Evolutionary conservation across 2,329 filamentous ascomycete species (phyloP), one percentile per base, ranked within the genome.

Genomic region (Penicillium freii): DNA sequence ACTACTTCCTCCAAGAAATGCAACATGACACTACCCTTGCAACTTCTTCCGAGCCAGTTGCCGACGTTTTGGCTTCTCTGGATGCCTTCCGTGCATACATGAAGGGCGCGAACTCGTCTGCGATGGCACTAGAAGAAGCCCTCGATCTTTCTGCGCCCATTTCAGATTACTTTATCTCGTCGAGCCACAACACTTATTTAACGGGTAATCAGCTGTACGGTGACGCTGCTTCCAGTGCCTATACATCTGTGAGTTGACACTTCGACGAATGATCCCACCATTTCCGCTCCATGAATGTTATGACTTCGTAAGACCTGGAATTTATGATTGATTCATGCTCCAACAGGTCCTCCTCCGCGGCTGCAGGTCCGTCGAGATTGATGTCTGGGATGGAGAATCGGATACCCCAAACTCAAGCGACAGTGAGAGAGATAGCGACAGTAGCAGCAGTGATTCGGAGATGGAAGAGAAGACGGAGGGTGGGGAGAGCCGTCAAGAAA

Each of bases 131-230:
- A 8, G 56, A 73, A 23, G 65, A 76, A 31, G 68, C 76, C 61
- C 80, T 84, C 57, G 87, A 92, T 69, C 71, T 86, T 33, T 82
- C 82, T 0, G 84, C 83, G 51, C 89, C 91, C 4, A 81, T 96
- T 57, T 90, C 88, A 46, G 91, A 95, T 71, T 97, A 97, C 77
- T 97, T 91, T 73, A 92, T 97, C 72, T 96, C 88, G 61, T 95
- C 91, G 64, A 96, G 91, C 70, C 92, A 97, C 78, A 97, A 97
- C 72, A 97, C 92, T 0, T 97, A 96, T 72, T 80, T 96, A 42
- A 87, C 87, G 2, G 92, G 92, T 2, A 92, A 96, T 67, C 93
- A 97, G 74, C 81, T 94, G 40, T 87, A 85, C 59, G 91, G 91
- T 46, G 85, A 86, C 58, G 88, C 90, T 58, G 91, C 88, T 29